Conservation (phyloP, 306 rosid genomes). For the Cucurbita maxima region DNA sequence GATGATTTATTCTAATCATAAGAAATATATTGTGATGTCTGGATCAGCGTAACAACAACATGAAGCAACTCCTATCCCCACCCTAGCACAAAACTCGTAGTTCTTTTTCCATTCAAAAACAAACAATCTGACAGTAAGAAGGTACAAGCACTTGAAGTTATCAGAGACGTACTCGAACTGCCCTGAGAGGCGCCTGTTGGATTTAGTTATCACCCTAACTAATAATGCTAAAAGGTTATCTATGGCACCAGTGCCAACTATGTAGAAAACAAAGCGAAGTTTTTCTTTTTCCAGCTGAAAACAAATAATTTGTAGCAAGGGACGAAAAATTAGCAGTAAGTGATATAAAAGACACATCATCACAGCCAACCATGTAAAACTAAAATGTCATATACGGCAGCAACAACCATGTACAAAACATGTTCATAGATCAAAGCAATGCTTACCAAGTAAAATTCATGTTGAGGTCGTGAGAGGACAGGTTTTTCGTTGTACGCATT, state of each 20-base stretch:
- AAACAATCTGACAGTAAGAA: neutral
- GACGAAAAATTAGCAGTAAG: neutral
- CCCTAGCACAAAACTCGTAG: neutral
- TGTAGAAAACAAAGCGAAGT: neutral
- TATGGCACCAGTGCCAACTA: neutral
- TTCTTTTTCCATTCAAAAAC: neutral
- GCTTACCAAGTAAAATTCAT: slow-evolving; percentile 75
- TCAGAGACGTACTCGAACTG: neutral
- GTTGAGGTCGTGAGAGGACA: slow-evolving; percentile 93
- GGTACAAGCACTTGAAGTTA: neutral
- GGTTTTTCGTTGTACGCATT: slow-evolving; percentile 95
- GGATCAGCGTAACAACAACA: neutral
- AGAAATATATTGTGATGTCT: neutral
- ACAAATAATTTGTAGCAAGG: neutral
- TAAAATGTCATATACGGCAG: neutral
- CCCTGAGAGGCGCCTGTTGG: neutral
- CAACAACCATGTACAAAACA: neutral
- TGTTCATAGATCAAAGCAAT: neutral
- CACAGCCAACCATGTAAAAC: neutral
- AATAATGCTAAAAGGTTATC: neutral
- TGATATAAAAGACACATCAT: neutral
- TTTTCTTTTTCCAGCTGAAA: neutral
- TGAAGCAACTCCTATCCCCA: neutral
- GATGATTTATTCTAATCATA: neutral
- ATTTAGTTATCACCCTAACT: neutral